Evolutionary conservation across 1,139 yeast genomes (phyloP), one percentile per base, ranked within the genome.

Genomic region (Entelexis sorbosivorans): DNA sequence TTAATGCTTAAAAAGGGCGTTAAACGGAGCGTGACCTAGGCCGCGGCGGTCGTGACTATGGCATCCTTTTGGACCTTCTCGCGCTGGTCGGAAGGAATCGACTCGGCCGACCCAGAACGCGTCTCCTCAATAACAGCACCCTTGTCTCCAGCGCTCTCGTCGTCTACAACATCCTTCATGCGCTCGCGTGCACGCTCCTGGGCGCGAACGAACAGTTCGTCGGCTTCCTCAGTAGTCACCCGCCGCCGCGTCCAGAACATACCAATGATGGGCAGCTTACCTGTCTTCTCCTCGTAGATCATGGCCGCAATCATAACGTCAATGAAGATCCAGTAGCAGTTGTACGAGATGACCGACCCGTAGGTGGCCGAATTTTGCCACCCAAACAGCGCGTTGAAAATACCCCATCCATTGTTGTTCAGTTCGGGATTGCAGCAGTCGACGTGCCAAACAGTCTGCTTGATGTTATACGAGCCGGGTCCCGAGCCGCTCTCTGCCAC

Each of bases 291-390:
- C 63, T 81, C 81, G 56, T 69, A 73, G 52, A 77, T 66, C 60
- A 77, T 69, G 10, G 70, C 52, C 47, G 76, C 69, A 50, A 87
- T 70, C 65, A 79, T 68, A 0, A 65, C 52, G 43, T 82, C 78
- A 14, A 87, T 77, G 34, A 74, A 66, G 6, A 77, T 44, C 98
- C 98, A 89, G 68, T 85, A 89, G 6, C 72, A 57, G 58, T 79
- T 75, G 67, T 89, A 89, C 49, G 88, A 77, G 20, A 75, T 66
- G n/a, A 89, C 88, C 38, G 95, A 85, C 19, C 96, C 96, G 64
- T 84, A 86, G 2, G 96, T 88, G 17, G 96, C 97, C 35, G 93
- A 79, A 67, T 89, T 89, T 35, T 91, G 85, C 98, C 98, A 89
- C 1, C 97, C 98, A 52, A 91, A 74, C 14, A 89, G 71, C 6